Base-by-base conservation (phyloP, 2,329 filamentous ascomycete genomes). In the Colletotrichum godetiae region DNA sequence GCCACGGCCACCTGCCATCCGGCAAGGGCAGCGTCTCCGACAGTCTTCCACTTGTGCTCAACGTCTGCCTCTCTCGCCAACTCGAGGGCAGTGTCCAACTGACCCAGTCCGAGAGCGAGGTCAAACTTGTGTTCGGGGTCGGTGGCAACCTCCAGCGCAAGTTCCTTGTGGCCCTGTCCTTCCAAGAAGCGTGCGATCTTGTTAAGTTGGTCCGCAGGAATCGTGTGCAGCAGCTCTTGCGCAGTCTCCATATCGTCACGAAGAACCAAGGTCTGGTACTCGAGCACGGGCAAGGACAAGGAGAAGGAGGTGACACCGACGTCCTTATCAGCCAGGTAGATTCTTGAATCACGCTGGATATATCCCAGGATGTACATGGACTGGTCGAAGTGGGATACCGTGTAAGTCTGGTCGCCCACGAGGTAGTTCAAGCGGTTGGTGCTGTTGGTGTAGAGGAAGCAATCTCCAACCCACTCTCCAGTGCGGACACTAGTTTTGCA, bases 21-120 rank as follows among this genome's bases (percentile, higher is more conserved):
- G 11, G 91, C 86, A 53, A 99, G 89, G 1, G 97, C 97, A 1
- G 95, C 94, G 78, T 99, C 97, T 73, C 97, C 97, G 5, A 99
- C 94, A 4, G 92, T 95, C 89, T 98, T 98, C 97, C 97, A 99
- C 85, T 98, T 98, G 85, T 98, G 96, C 82, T 98, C 97, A 1
- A 92, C 94, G 76, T 98, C 93, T 12, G 95, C 93, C 81, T 93
- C 88, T 53, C 92, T 90, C 7, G 97, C 96, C 63, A 98, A 91
- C 73, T 95, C 92, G 3, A 98, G 89, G 0, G 96, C 96, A 79
- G 96, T 94, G 53, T 95, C 90, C 15, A 98, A 90, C 75, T 97
- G 93, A 78, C 93, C 94, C 56, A 99, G 88, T 3, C 91, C 89
- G 37, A 99, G 88, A 0, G 97, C 93, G 27, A 99, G 90, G 74